phyloP scores from a whole-genome alignment of 164 flowering plant genomes.

The Magnolia changhungtana region DNA sequence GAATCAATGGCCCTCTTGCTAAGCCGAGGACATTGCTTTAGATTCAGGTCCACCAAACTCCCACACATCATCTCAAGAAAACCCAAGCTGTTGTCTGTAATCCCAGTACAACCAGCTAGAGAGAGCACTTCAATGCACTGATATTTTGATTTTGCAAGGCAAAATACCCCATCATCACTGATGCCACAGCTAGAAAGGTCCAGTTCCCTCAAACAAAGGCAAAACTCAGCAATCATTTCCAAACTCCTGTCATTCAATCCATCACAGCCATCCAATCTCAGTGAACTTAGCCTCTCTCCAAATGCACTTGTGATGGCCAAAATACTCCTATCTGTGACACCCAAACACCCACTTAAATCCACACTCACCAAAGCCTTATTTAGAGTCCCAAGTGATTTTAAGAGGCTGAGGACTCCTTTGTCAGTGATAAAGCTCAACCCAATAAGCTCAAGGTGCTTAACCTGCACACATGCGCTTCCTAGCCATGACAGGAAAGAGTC shows the following conservation, averaged over 20 bases:
- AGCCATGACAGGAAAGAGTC: constrained; percentile 43
- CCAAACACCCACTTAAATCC: constrained; percentile 34
- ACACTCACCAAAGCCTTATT: constrained; percentile 21
- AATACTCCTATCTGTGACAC: constrained; percentile 30
- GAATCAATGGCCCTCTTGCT: constrained; percentile 29
- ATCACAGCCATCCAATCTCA: constrained; percentile 31
- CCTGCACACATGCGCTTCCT: constrained; percentile 46
- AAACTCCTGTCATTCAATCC: constrained; percentile 28
- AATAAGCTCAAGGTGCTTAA: constrained; percentile 45
- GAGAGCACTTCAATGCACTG: constrained; percentile 37
- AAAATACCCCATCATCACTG: constrained; percentile 35
- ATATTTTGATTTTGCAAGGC: constrained; percentile 23
- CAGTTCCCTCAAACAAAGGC: constrained; percentile 31
- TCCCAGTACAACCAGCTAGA: constrained; percentile 28
- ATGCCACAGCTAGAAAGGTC: constrained; percentile 34
- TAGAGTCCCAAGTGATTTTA: constrained; percentile 16
- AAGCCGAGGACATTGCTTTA: constrained; percentile 33
- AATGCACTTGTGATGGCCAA: constrained; percentile 19
- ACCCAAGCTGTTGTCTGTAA: constrained; percentile 34
- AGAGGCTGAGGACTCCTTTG: constrained; percentile 42
- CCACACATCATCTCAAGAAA: constrained; percentile 27
- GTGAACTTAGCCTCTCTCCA: constrained; percentile 26
- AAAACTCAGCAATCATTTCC: constrained; percentile 30
- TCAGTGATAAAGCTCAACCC: constrained; percentile 53
- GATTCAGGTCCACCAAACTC: constrained; percentile 35